Evolutionary conservation across 2,329 filamentous ascomycete species (phyloP), one percentile per base, ranked within the genome.

Genomic region (Arthroderma sp.): DNA sequence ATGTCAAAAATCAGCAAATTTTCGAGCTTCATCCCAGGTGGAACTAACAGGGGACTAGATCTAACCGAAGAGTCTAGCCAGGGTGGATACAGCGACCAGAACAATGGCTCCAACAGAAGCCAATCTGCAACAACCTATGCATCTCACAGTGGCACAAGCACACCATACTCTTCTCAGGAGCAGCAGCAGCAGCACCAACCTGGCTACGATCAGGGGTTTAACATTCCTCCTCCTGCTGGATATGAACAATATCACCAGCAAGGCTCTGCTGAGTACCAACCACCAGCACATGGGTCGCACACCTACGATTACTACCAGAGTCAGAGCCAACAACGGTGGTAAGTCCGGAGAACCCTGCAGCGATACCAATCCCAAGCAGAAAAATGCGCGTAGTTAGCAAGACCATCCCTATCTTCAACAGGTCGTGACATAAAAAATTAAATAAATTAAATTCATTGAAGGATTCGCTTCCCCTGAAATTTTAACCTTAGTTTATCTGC

Each of bases 1-100:
- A 58, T 65, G 32, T 64, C 61, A 4, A 62, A 61, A 8, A 34
- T 66, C 22, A 55, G 54, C 40, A 65, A 63, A 41, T 50, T 63
- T 5, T 56, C 55, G 36, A 57, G 54, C 5, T 53, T 62, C 38
- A 57, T 61, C 3, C 52, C 50, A 42, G 40, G 31, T 22, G 15
- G 15, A 22, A 22, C 15, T 22, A 28, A 33, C 40, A 36, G 40
- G 27, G 40, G 40, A 33, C 31, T 32, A 28, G 6, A 22, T 22
- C 15, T 22, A 22, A 22, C 15, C 15, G 15, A 22, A 22, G 15
- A 22, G 15, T 22, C 15, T 22, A 22, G 29, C 31, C 8, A 43
- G 40, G 22, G 33, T 27, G 1, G 3, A 36, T 3, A 9, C 32
- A 29, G 42, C n/a, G 33, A 43, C 29, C 42, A 48, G 15, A 45